Conservation (phyloP, 1,284 basidiomycete genomes). For the Boletellus dicymbophilus region DNA sequence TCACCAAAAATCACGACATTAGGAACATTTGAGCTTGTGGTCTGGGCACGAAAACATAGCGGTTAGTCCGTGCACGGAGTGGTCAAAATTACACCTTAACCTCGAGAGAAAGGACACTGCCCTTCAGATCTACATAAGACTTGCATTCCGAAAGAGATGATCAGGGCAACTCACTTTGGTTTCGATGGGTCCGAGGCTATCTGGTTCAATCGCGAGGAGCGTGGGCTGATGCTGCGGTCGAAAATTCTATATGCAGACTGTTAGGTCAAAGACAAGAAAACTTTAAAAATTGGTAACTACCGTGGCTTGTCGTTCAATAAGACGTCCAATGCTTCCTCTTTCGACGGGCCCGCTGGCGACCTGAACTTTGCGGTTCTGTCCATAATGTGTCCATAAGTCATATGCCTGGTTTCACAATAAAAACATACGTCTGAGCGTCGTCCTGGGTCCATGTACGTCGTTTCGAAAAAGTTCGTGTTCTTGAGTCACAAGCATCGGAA, state of each 20-base stretch:
- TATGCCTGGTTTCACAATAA: background rate
- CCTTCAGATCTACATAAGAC: constrained; percentile 4
- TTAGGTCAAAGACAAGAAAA: constrained; percentile 3
- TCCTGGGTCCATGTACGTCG: constrained; percentile 4
- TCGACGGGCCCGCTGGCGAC: background rate
- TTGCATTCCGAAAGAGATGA: background rate
- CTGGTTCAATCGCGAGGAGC: constrained; percentile 9
- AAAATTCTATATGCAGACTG: constrained; percentile 1
- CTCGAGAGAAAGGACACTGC: background rate
- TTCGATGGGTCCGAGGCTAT: background rate
- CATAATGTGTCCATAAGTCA: constrained; percentile 2
- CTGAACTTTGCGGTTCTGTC: constrained; percentile 7
- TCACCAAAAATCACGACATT: constrained; percentile 34
- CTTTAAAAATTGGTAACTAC: constrained; percentile 6
- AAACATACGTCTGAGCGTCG: constrained; percentile 14
- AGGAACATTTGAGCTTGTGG: constrained; percentile 8
- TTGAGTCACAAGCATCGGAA: background rate
- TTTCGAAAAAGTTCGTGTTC: constrained; percentile 1
- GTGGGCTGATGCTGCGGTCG: constrained; percentile 11
- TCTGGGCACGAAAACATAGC: background rate
- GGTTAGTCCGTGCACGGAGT: background rate
- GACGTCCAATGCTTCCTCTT: constrained; percentile 1
- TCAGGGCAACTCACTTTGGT: constrained; percentile 11
- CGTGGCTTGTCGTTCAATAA: background rate
- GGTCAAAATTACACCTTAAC: constrained; percentile 10